These are phyloP conservation scores for Glycine latifolia DNA, from an alignment of 306 rosid species.

Conservation along the genomic window DNA sequence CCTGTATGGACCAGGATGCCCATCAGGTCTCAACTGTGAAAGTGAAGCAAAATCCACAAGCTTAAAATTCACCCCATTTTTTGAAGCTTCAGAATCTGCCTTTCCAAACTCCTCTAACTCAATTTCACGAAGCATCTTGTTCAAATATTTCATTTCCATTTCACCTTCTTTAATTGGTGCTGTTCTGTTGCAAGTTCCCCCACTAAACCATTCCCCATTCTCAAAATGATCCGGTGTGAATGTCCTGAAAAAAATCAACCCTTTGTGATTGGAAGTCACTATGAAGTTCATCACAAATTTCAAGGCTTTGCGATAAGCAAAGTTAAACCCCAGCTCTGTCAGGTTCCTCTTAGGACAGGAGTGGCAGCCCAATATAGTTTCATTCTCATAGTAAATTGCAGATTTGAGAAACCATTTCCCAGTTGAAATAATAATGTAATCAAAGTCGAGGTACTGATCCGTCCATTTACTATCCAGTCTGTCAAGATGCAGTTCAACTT, in stretches of 20 bases:
- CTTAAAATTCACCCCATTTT: slow-evolving; percentile 70
- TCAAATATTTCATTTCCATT: slow-evolving; percentile 66
- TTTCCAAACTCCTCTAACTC: slow-evolving; percentile 78
- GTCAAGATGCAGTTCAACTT: slow-evolving; percentile 84
- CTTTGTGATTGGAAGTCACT: slow-evolving; percentile 75
- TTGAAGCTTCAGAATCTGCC: slow-evolving; percentile 61
- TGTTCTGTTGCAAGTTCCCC: slow-evolving; percentile 83
- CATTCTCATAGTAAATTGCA: slow-evolving; percentile 79
- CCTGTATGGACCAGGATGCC: slow-evolving; percentile 96
- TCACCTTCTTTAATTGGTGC: slow-evolving; percentile 83
- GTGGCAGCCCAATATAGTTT: slow-evolving; percentile 84
- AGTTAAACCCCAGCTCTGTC: slow-evolving; percentile 79
- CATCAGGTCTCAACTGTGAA: slow-evolving; percentile 87
- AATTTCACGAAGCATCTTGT: slow-evolving; percentile 59
- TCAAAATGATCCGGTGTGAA: slow-evolving; percentile 96
- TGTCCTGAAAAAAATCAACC: slow-evolving; percentile 78
- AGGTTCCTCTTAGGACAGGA: slow-evolving; percentile 69
- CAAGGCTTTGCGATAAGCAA: slow-evolving; percentile 84
- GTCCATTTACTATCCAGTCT: slow-evolving; percentile 77
- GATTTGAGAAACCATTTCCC: slow-evolving; percentile 98
- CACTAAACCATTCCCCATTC: slow-evolving; percentile 92
- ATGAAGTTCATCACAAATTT: slow-evolving; percentile 68
- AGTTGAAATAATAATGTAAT: slow-evolving; percentile 85
- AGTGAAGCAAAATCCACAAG: slow-evolving; percentile 74
- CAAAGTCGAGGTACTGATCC: slow-evolving; percentile 57